Percentiles rank a stretch among this genome's conserved stretches.
Conservation (phyloP, 495 filamentous ascomycete genomes). For the Staphylotrichum longicolle region DNA sequence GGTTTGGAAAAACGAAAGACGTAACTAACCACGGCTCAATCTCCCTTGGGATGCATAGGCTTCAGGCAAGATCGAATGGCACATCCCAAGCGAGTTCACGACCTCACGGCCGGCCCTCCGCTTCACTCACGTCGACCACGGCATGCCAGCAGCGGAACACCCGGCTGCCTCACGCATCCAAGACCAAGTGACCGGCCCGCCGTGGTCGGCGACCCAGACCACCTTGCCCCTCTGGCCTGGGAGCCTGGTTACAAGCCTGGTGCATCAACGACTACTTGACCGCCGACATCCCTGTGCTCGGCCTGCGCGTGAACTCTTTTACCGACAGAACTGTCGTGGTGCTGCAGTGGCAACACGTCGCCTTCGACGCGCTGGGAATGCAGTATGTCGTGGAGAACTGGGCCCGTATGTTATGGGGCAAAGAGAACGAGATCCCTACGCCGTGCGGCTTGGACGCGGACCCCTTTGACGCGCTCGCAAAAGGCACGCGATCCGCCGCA, state of each 20-base stretch:
- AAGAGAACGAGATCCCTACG: slow-evolving; percentile 24
- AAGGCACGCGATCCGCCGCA: slow-evolving; percentile 12
- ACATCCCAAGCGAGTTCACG: slow-evolving; percentile 42
- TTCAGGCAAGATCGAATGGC: slow-evolving; percentile 38
- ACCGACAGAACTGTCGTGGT: slow-evolving; percentile 34
- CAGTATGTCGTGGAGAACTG: slow-evolving; percentile 28
- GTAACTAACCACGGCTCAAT: no score
- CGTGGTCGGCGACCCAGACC: slow-evolving; percentile 28
- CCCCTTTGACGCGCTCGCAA: slow-evolving; percentile 21
- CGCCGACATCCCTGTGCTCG: slow-evolving; percentile 24
- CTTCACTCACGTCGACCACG: slow-evolving; percentile 33
- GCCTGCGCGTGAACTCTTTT: slow-evolving; percentile 35
- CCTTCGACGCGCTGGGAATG: slow-evolving; percentile 32
- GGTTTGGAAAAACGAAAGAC: no score
- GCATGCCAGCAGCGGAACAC: slow-evolving; percentile 32
- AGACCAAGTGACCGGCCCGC: slow-evolving; percentile 22
- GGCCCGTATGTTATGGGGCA: slow-evolving; percentile 26
- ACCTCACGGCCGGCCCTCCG: slow-evolving; percentile 34
- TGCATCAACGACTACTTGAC: slow-evolving; percentile 29
- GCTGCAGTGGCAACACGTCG: slow-evolving; percentile 35
- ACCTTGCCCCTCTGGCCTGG: slow-evolving; percentile 28
- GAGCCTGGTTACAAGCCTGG: slow-evolving; percentile 27
- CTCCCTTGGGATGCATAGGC: no score
- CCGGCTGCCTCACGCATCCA: slow-evolving; percentile 34
- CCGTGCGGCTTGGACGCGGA: slow-evolving; percentile 25